phyloP scores from a whole-genome alignment of 2,329 filamentous ascomycete species.

The Nothophaeocryptopus gaeumannii region DNA sequence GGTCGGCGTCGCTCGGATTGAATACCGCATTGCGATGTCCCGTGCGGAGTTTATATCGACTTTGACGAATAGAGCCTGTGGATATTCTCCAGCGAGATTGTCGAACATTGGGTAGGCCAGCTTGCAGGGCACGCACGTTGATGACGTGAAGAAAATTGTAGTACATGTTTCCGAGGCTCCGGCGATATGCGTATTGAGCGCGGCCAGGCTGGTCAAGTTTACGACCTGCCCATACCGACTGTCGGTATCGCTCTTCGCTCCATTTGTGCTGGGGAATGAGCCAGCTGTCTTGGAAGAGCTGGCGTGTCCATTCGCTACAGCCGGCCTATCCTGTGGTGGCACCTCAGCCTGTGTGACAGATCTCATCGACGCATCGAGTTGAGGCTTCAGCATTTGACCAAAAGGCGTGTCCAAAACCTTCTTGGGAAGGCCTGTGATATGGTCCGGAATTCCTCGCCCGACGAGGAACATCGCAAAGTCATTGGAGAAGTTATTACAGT shows the following conservation, averaged over 20 bases:
- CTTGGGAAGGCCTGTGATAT: constrained; percentile 81
- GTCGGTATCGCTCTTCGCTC: constrained; percentile 5
- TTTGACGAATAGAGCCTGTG: constrained; percentile 72
- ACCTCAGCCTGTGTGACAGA: constrained; percentile 60
- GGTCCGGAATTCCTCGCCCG: constrained; percentile 80
- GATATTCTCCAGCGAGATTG: constrained; percentile 69
- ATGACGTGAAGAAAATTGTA: constrained; percentile 88
- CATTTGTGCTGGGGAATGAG: not conserved
- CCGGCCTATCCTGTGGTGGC: constrained; percentile 33
- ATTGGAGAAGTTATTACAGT: constrained; percentile 97
- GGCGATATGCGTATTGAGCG: constrained; percentile 60
- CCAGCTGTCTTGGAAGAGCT: not conserved
- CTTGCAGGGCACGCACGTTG: constrained; percentile 82
- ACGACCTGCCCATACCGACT: constrained; percentile 53
- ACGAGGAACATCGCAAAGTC: constrained; percentile 86
- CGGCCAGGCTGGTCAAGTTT: constrained; percentile 56
- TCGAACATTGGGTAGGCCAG: constrained; percentile 78
- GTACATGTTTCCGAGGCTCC: constrained; percentile 66
- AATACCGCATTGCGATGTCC: constrained; percentile 62
- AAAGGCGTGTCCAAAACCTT: constrained; percentile 83
- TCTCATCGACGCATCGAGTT: constrained; percentile 64
- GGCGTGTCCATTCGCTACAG: constrained; percentile 6
- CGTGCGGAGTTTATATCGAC: constrained; percentile 68
- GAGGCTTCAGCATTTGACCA: constrained; percentile 80
- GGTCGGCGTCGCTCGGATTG: constrained; percentile 75